Conservation (phyloP, 164 flowering plant genomes). For the Platanus orientalis region DNA sequence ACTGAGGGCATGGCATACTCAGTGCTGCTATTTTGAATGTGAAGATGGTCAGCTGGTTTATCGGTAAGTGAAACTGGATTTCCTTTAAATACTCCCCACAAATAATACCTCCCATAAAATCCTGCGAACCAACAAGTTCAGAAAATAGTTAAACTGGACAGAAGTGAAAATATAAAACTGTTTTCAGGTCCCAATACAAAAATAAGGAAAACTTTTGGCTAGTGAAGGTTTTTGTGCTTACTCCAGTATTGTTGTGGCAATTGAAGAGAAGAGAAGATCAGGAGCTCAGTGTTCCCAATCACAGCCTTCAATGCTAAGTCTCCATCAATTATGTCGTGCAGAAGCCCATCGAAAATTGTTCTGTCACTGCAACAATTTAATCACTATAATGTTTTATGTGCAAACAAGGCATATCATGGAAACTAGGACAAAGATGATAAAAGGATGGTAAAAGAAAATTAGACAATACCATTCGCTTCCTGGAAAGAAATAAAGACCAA, state of each 20-base stretch:
- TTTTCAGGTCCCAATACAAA: too few relatives aligned
- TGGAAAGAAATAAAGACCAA: slow-evolving; percentile 61
- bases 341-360: slow-evolving; percentile 6
- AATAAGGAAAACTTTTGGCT: too few relatives aligned
- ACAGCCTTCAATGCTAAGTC: slow-evolving; percentile 21
- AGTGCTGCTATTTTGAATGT: neutral
- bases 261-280: slow-evolving; percentile 28
- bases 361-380: slow-evolving; percentile 17
- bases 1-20: neutral
- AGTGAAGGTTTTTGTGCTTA: slow-evolving; percentile 18
- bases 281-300: slow-evolving; percentile 22
- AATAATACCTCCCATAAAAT: slow-evolving; percentile 21
- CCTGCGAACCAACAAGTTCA: slow-evolving; percentile 19
- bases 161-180: neutral
- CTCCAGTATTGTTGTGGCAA: slow-evolving; percentile 28
- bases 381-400: neutral
- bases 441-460: neutral
- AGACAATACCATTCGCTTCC: slow-evolving; percentile 36
- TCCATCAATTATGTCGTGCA: slow-evolving; percentile 16
- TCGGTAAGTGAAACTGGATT: slow-evolving; percentile 5
- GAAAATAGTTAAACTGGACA: neutral
- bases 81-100: slow-evolving; percentile 36
- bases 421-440: neutral
- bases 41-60: neutral
- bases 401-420: neutral